Conservation (phyloP, 139 green algal species). For the Chlamydomonas sp. region DNA sequence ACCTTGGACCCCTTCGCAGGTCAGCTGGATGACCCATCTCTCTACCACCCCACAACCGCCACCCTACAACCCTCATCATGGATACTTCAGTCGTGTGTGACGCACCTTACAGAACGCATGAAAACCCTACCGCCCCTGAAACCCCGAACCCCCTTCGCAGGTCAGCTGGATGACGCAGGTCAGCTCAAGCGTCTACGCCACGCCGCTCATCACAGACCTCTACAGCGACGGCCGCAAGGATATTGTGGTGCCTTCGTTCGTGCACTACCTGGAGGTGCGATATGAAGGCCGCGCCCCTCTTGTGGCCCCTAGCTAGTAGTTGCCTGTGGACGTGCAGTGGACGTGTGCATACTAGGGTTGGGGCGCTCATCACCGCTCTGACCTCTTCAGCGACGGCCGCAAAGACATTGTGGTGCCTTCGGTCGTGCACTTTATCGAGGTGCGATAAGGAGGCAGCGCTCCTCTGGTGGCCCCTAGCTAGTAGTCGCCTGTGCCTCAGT, state of each 20-base stretch:
- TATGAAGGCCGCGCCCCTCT: neutral
- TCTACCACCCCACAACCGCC: no score
- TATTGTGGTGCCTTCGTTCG: conserved; percentile 89
- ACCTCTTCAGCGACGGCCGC: conserved; percentile 78
- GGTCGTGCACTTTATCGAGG: conserved; percentile 90
- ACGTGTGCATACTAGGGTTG: no score
- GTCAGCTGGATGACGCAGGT: conserved; percentile 80
- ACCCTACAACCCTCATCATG: no score
- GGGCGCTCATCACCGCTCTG: conserved; percentile 89
- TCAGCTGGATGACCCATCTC: no score
- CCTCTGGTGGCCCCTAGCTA: no score
- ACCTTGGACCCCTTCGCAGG: no score
- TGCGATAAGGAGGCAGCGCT: conserved; percentile 13
- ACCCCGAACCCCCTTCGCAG: neutral
- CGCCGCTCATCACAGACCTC: conserved; percentile 91
- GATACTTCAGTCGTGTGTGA: no score
- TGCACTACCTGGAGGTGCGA: conserved; percentile 82
- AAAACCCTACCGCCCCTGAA: no score
- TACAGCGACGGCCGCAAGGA: conserved; percentile 82
- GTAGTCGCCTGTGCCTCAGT: no score
- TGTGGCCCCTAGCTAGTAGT: no score
- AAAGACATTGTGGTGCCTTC: conserved; percentile 91
- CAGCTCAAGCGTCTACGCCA: conserved; percentile 80
- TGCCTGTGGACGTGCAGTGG: no score
- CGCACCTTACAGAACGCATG: no score